Evolutionary conservation across 768 basidiomycete species (phyloP).

Genomic region (Naematelia encephala): DNA sequence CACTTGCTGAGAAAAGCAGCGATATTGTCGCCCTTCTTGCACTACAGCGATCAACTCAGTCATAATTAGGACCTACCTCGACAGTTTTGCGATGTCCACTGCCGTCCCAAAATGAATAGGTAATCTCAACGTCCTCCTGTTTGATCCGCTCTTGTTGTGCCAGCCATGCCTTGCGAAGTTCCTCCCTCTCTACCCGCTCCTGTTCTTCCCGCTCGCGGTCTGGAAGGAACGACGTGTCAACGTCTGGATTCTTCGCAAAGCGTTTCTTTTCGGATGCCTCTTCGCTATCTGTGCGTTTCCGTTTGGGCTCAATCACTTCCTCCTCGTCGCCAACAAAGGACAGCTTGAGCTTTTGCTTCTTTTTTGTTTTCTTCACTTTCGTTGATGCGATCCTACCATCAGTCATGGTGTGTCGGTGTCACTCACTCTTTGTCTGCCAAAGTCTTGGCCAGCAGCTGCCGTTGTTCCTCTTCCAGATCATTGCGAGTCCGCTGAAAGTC

Average conservation of each 20-base stretch:
- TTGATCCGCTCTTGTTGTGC: conserved; percentile 66
- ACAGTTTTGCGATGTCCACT: conserved; percentile 93
- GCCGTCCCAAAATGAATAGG: conserved; percentile 98
- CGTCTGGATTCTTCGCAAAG: conserved; percentile 89
- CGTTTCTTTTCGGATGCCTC: conserved; percentile 58
- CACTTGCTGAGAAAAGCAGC: conserved; percentile 87
- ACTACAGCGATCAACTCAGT: conserved; percentile 64
- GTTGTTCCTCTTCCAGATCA: conserved; percentile 85
- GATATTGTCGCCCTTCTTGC: conserved; percentile 93
- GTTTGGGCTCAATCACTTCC: conserved; percentile 46
- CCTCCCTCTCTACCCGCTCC: conserved; percentile 82
- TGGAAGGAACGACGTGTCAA: conserved; percentile 96
- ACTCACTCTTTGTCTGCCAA: conserved; percentile 53
- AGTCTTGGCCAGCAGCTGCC: conserved; percentile 73
- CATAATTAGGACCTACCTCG: conserved; percentile 58
- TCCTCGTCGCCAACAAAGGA: conserved; percentile 87
- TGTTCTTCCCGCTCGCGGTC: conserved; percentile 95
- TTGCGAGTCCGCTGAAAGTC: conserved; percentile 87
- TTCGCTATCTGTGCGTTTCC: conserved; percentile 53
- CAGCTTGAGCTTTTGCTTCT: conserved; percentile 76
- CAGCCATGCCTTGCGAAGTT: conserved; percentile 85
- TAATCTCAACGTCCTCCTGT: conserved; percentile 76
- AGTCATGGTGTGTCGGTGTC: not conserved
- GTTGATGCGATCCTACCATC: conserved; percentile 22
- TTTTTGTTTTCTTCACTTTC: conserved; percentile 89